Percentiles rank a stretch among this genome's conserved stretches.
Evolutionary conservation across 495 filamentous ascomycete genomes (phyloP).

Genomic region (Podospora fimiseda): DNA sequence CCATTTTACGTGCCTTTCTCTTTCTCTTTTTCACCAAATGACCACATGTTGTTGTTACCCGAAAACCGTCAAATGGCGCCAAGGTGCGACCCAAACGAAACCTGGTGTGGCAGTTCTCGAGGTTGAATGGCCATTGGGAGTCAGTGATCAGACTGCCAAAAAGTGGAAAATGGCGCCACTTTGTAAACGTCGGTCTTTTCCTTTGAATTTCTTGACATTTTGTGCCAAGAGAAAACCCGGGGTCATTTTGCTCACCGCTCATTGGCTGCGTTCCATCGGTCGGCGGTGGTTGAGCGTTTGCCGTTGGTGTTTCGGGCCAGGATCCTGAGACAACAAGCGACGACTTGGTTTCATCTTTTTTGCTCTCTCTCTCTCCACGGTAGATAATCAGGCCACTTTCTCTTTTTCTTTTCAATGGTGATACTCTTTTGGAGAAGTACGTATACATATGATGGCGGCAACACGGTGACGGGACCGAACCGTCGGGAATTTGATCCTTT

Average conservation of each 20-base stretch:
- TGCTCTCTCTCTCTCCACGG: not conserved
- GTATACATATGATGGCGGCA: not conserved
- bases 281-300: slow-evolving; percentile 15
- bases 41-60: too few species aligned
- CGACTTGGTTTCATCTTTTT: slow-evolving; percentile 4
- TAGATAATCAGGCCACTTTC: not conserved
- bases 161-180: slow-evolving; percentile 39
- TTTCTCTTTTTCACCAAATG: not conserved
- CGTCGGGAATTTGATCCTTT: too few species aligned
- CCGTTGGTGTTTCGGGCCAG: slow-evolving; percentile 26
- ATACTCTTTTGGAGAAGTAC: not conserved
- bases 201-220: not conserved
- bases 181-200: slow-evolving; percentile 5
- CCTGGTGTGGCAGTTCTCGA: slow-evolving; percentile 2
- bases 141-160: slow-evolving; percentile 22
- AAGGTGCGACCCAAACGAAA: slow-evolving; percentile 10
- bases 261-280: slow-evolving; percentile 13
- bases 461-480: too few species aligned
- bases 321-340: slow-evolving; percentile 24
- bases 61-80: too few species aligned
- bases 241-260: not conserved
- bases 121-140: slow-evolving; percentile 1
- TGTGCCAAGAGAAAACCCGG: not conserved
- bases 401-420: not conserved
- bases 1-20: not conserved